A percentile compares a stretch with the other conserved stretches of the same genome.
Evolutionary conservation across 2,329 filamentous ascomycete species (phyloP).

Genomic region (Mollisia scopiformis): DNA sequence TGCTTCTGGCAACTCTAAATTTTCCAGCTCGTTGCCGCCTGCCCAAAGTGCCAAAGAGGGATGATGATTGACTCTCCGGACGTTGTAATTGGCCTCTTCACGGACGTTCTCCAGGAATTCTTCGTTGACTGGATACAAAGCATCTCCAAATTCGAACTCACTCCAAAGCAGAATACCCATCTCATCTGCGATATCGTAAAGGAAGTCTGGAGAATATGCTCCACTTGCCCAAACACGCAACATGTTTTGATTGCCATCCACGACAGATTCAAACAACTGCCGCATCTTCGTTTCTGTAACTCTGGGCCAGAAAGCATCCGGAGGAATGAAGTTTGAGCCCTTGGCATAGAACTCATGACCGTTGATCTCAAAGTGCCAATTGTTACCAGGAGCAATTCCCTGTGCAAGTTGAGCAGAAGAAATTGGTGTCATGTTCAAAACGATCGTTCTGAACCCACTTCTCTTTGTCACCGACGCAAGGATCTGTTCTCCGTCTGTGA

Average conservation of each 20-base stretch:
- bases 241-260: slow-evolving; percentile 66
- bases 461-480: slow-evolving; percentile 53
- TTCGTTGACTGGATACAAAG: slow-evolving; percentile 57
- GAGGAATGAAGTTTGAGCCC: slow-evolving; percentile 65
- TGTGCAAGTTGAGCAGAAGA: slow-evolving; percentile 53
- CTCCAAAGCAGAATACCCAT: slow-evolving; percentile 64
- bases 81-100: slow-evolving; percentile 60
- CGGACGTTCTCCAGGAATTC: slow-evolving; percentile 58
- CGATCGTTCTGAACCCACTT: slow-evolving; percentile 64
- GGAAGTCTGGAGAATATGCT: slow-evolving; percentile 62
- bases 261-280: slow-evolving; percentile 55
- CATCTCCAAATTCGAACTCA: slow-evolving; percentile 65
- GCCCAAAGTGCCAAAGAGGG: slow-evolving; percentile 58
- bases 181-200: slow-evolving; percentile 65
- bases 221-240: slow-evolving; percentile 64
- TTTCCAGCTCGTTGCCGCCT: slow-evolving; percentile 63
- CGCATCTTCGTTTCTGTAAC: slow-evolving; percentile 56
- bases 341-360: slow-evolving; percentile 66
- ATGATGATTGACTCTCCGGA: slow-evolving; percentile 63
- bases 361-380: slow-evolving; percentile 70
- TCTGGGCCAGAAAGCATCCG: slow-evolving; percentile 64
- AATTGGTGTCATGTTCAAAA: slow-evolving; percentile 58
- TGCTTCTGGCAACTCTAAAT: slow-evolving; percentile 48
- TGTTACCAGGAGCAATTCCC: slow-evolving; percentile 58
- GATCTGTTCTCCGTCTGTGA: slow-evolving; percentile 42